These are phyloP conservation scores for Pilasporangium apinafurcum DNA, from an alignment of 352 stramenopile genomes.

Conservation along the genomic window DNA sequence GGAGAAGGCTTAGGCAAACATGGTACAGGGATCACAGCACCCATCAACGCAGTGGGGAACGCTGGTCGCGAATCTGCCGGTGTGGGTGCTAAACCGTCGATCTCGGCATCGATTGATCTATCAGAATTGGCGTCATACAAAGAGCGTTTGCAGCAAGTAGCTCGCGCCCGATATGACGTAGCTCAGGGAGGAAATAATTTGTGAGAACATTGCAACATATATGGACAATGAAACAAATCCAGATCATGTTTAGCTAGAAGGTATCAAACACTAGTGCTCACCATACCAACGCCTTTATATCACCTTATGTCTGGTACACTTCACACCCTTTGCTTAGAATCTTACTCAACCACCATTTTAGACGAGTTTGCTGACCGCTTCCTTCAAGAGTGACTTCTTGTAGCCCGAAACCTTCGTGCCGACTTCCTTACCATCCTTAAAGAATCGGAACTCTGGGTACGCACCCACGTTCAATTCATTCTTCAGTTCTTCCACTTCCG, in stretches of 20 bases:
- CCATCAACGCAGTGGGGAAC: slow-evolving; percentile 39
- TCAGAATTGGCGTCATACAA: slow-evolving; percentile 48
- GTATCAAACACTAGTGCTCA: too few relatives aligned
- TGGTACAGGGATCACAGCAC: slow-evolving; percentile 68
- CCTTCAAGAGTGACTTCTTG: slow-evolving; percentile 81
- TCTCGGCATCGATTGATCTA: slow-evolving; percentile 27
- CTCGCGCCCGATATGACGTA: slow-evolving; percentile 51
- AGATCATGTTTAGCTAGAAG: too few relatives aligned
- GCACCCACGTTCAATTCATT: slow-evolving; percentile 61
- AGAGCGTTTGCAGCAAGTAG: slow-evolving; percentile 55
- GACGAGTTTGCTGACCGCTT: slow-evolving; percentile 48
- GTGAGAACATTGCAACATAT: slow-evolving; percentile 1
- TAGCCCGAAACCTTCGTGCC: slow-evolving; percentile 68
- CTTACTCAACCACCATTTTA: too few relatives aligned
- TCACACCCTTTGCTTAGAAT: too few relatives aligned
- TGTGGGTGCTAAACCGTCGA: slow-evolving; percentile 29
- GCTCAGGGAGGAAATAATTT: slow-evolving; percentile 5
- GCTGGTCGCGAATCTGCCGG: slow-evolving; percentile 38
- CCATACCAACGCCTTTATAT: too few relatives aligned
- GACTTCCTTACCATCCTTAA: slow-evolving; percentile 76
- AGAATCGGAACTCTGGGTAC: slow-evolving; percentile 84
- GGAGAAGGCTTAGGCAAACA: slow-evolving; percentile 78
- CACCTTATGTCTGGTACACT: too few relatives aligned
- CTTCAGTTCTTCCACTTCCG: slow-evolving; percentile 71
- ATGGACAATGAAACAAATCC: too few relatives aligned